phyloP scores from a whole-genome alignment of 2,329 filamentous ascomycete species.

The Fusarium nematophilum region DNA sequence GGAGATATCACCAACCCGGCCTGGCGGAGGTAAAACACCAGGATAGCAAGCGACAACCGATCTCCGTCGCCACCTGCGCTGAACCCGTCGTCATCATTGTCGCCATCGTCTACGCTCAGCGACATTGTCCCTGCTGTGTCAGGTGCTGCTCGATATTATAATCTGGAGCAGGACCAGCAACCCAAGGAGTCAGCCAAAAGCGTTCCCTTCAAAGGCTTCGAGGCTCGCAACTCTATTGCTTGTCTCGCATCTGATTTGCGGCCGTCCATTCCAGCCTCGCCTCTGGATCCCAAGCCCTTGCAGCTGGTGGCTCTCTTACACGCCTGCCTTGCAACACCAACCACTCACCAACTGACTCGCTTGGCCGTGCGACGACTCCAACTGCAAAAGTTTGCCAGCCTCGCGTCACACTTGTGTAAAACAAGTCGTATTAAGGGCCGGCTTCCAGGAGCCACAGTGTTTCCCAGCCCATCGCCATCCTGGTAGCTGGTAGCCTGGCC shows the following conservation, averaged over 20 bases:
- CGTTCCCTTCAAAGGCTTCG: constrained; percentile 7
- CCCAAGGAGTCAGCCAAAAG: constrained; percentile 2
- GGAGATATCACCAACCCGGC: constrained; percentile 18
- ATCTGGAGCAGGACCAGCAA: constrained; percentile 17
- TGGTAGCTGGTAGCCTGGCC: constrained; percentile 17
- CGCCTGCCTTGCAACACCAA: constrained; percentile 28
- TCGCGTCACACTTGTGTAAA: constrained; percentile 37
- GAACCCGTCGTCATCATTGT: constrained; percentile 1
- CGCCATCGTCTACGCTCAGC: constrained; percentile 3
- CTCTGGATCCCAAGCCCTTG: constrained; percentile 20
- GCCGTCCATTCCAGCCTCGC: constrained; percentile 35
- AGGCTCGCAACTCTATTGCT: constrained; percentile 26
- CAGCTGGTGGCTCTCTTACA: constrained; percentile 33
- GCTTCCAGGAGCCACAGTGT: constrained; percentile 24
- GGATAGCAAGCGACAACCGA: background rate
- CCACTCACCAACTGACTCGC: constrained; percentile 22
- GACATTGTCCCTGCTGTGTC: constrained; percentile 19
- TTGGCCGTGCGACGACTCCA: constrained; percentile 29
- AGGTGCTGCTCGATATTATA: constrained; percentile 22
- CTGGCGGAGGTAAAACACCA: constrained; percentile 2
- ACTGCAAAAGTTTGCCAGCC: constrained; percentile 28
- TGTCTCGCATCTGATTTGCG: constrained; percentile 25
- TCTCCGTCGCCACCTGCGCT: constrained; percentile 7
- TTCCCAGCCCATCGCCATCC: constrained; percentile 27
- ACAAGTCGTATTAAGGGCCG: constrained; percentile 32